These are phyloP conservation scores for Cairneyella variabilis DNA, from an alignment of 495 filamentous ascomycete genomes.

Conservation along the genomic window DNA sequence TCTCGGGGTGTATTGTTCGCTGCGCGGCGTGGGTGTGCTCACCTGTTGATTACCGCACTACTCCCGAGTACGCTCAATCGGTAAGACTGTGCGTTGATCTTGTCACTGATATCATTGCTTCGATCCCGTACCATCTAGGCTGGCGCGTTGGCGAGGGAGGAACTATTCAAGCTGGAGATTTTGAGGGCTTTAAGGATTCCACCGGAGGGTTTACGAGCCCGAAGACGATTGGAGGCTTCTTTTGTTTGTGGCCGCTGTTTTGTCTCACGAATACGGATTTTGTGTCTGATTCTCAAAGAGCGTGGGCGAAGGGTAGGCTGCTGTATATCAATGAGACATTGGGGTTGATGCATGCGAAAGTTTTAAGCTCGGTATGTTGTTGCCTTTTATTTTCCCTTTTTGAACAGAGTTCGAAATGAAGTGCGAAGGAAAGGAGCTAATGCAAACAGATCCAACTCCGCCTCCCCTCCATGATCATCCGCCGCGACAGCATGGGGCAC, in stretches of 20 bases:
- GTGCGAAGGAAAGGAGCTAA: slow-evolving; percentile 1
- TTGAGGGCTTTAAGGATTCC: slow-evolving; percentile 29
- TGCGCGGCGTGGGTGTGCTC: slow-evolving; percentile 48
- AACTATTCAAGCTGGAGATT: slow-evolving; percentile 11
- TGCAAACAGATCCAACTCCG: slow-evolving; percentile 38
- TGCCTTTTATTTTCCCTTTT: background rate
- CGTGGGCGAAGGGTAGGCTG: slow-evolving; percentile 43
- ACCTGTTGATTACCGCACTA: slow-evolving; percentile 49
- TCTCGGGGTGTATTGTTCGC: slow-evolving; percentile 40
- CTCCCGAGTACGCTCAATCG: slow-evolving; percentile 46
- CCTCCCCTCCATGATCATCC: slow-evolving; percentile 51
- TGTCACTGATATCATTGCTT: slow-evolving; percentile 47
- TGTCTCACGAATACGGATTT: slow-evolving; percentile 43
- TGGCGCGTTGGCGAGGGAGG: slow-evolving; percentile 37
- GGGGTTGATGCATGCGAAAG: slow-evolving; percentile 45
- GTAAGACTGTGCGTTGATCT: slow-evolving; percentile 35
- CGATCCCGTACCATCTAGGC: slow-evolving; percentile 48
- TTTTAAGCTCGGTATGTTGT: slow-evolving; percentile 35
- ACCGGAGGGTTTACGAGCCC: slow-evolving; percentile 28
- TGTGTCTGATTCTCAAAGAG: slow-evolving; percentile 42
- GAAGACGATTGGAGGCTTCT: slow-evolving; percentile 46
- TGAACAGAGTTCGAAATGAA: background rate
- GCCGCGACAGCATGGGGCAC: slow-evolving; percentile 30
- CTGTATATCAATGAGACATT: slow-evolving; percentile 41
- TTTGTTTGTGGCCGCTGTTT: slow-evolving; percentile 39